Conservation (phyloP, 352 stramenopile genomes). For the Phytophthora cryptogea region DNA sequence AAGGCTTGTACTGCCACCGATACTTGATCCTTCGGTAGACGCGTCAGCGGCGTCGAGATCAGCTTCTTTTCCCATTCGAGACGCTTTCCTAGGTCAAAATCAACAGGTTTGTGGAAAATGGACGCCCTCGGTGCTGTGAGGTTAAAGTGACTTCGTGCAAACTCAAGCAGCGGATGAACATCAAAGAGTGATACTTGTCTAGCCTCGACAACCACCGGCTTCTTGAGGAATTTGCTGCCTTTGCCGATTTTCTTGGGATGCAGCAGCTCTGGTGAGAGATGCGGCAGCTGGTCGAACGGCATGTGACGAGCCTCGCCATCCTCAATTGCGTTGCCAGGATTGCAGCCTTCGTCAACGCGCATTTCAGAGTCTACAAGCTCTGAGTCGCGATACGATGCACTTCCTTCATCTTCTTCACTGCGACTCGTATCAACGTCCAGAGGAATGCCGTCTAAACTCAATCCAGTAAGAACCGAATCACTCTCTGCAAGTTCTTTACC, state of each 20-base stretch:
- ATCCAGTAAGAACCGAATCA: neutral
- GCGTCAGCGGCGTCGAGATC: slow-evolving; percentile 53
- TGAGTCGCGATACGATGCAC: neutral
- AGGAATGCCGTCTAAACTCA: slow-evolving; percentile 1
- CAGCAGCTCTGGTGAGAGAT: slow-evolving; percentile 17
- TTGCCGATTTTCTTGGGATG: slow-evolving; percentile 22
- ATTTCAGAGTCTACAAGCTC: slow-evolving; percentile 1
- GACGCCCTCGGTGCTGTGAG: slow-evolving; percentile 26
- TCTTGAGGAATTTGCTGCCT: slow-evolving; percentile 14
- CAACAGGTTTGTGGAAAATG: slow-evolving; percentile 29
- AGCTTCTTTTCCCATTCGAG: slow-evolving; percentile 66
- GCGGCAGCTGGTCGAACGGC: slow-evolving; percentile 21
- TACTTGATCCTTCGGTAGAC: slow-evolving; percentile 47
- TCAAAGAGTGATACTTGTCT: slow-evolving; percentile 17
- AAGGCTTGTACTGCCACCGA: slow-evolving; percentile 68
- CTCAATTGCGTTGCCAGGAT: neutral
- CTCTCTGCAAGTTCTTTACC: too few relatives aligned
- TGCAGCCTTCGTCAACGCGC: slow-evolving; percentile 5
- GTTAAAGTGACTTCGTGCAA: slow-evolving; percentile 44
- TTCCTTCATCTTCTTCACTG: neutral
- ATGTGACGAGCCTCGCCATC: slow-evolving; percentile 4
- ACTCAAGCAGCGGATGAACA: slow-evolving; percentile 48
- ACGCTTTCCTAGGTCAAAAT: slow-evolving; percentile 54
- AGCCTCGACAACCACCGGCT: slow-evolving; percentile 8
- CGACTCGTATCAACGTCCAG: neutral